A percentile compares a stretch with the other conserved stretches of the same genome.
Conservation (phyloP, 2,329 filamentous ascomycete species). For the Fusarium sambucinum region DNA sequence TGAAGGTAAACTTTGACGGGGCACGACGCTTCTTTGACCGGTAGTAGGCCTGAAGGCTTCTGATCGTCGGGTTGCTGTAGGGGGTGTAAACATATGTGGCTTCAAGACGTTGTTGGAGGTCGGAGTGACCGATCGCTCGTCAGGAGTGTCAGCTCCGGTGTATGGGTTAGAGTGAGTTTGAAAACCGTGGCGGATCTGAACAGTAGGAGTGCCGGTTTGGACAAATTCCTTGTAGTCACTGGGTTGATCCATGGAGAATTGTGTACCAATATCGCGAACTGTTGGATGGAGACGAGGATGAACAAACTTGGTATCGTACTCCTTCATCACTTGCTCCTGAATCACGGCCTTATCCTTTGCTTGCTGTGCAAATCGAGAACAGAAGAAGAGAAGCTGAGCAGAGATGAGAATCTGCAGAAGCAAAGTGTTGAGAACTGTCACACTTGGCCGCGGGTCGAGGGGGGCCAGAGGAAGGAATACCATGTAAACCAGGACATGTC, state of each 20-base stretch:
- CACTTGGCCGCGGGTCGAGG: conserved; percentile 83
- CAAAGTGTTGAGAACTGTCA: conserved; percentile 87
- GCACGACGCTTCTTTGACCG: conserved; percentile 47
- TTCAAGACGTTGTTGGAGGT: conserved; percentile 55
- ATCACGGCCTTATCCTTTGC: conserved; percentile 86
- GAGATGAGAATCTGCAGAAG: conserved; percentile 81
- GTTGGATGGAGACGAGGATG: conserved; percentile 87
- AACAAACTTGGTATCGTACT: conserved; percentile 97
- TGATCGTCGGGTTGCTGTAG: conserved; percentile 48
- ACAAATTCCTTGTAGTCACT: conserved; percentile 60
- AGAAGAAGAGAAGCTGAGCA: conserved; percentile 79
- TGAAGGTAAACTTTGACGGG: conserved; percentile 54
- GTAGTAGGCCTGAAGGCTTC: conserved; percentile 53
- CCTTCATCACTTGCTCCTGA: conserved; percentile 90
- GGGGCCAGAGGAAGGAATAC: conserved; percentile 83
- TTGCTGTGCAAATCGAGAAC: conserved; percentile 82
- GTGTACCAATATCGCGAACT: conserved; percentile 82
- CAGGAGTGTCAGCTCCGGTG: conserved; percentile 69
- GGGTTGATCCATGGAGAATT: conserved; percentile 70
- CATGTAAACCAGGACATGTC: conserved; percentile 91
- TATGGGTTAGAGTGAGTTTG: conserved; percentile 85
- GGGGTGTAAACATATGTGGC: conserved; percentile 60
- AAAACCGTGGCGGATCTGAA: conserved; percentile 79
- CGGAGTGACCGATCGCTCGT: conserved; percentile 54
- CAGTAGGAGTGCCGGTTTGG: conserved; percentile 65